Conservation (phyloP, 371 early-diverging fungal genomes). For the Zychaea mexicana region DNA sequence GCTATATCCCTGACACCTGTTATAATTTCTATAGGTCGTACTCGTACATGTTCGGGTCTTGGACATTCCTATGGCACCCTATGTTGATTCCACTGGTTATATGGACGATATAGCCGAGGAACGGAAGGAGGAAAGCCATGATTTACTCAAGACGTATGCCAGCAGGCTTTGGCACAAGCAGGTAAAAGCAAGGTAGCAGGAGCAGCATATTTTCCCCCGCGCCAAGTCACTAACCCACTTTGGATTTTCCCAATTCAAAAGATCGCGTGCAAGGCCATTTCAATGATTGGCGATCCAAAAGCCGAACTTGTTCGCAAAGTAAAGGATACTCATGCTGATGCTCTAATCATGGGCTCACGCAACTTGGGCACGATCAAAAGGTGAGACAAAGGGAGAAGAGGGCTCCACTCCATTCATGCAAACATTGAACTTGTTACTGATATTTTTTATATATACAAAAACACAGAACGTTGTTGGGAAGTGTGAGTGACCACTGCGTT, state of each 20-base stretch:
- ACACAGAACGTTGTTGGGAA: conserved; percentile 53
- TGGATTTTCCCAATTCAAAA: not conserved
- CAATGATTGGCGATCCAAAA: conserved; percentile 61
- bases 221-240: not conserved
- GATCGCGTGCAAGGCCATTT: conserved; percentile 62
- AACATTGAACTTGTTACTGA: no score
- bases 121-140: conserved; percentile 43
- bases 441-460: not conserved
- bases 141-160: conserved; percentile 35
- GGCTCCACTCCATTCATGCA: no score
- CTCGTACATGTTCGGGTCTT: conserved; percentile 41
- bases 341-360: conserved; percentile 60
- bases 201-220: no score
- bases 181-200: conserved; percentile 11
- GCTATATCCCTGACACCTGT: no score
- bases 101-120: conserved; percentile 39
- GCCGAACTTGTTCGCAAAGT: conserved; percentile 57
- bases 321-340: conserved; percentile 55
- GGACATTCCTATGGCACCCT: conserved; percentile 43
- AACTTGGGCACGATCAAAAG: conserved; percentile 56
- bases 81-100: conserved; percentile 38
- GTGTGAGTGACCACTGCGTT: conserved; percentile 57
- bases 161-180: conserved; percentile 27
- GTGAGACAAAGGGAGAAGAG: no score
- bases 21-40: no score